A percentile compares a stretch with the other conserved stretches of the same genome.
Conservation (phyloP, 2,329 filamentous ascomycete genomes). For the Tolypocladium endophyticum region DNA sequence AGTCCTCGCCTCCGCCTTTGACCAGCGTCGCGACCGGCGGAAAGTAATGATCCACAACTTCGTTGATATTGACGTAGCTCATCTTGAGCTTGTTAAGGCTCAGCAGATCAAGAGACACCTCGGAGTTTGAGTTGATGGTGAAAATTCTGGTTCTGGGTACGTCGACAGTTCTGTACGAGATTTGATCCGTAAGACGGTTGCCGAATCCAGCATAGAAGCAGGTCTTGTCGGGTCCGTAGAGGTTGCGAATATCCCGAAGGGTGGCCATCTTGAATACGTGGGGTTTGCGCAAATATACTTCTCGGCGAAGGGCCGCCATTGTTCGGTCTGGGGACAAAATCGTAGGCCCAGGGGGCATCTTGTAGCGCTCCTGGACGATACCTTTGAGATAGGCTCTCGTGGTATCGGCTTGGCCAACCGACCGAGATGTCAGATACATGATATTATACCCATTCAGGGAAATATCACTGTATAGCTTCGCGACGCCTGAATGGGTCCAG, state of each 20-base stretch:
- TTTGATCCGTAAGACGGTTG: conserved; percentile 89
- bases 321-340: conserved; percentile 93
- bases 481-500: conserved; percentile 95
- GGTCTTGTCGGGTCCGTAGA: conserved; percentile 67
- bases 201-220: conserved; percentile 97
- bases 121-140: conserved; percentile 96
- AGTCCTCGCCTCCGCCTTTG: conserved; percentile 83
- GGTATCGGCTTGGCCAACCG: conserved; percentile 84
- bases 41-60: conserved; percentile 97
- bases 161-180: conserved; percentile 92
- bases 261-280: conserved; percentile 99
- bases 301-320: conserved; percentile 81
- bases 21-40: conserved; percentile 81
- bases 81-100: conserved; percentile 92
- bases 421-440: conserved; percentile 91
- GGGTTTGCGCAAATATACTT: conserved; percentile 90
- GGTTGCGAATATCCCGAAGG: conserved; percentile 79
- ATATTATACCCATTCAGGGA: conserved; percentile 95
- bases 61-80: conserved; percentile 92
- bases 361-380: conserved; percentile 78
- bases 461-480: conserved; percentile 95
- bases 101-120: conserved; percentile 83
- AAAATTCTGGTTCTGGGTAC: conserved; percentile 93
- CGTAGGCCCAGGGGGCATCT: conserved; percentile 78
- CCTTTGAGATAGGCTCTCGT: conserved; percentile 85